Base-by-base conservation (phyloP, 306 rosid species). In the Pterocarpus santalinus region DNA sequence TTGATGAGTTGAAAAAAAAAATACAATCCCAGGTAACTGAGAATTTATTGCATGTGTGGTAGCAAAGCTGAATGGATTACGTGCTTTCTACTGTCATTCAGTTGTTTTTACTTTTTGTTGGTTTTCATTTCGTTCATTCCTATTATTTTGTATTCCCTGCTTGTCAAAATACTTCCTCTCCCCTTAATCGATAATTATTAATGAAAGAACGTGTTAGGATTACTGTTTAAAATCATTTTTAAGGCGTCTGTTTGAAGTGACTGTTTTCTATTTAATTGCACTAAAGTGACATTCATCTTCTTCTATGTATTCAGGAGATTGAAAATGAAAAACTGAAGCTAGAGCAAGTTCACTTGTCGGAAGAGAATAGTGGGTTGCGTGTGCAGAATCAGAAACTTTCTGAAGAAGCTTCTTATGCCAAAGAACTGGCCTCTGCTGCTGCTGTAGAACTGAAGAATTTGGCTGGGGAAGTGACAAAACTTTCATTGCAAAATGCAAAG, bases 391-490 rank as follows among this genome's bases (percentile, higher is more conserved):
- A 92, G 80, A 96, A 96, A 85, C 88, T 96, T 71, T 91, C 98
- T 5, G 99, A 96, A 87, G 99, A 96, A 90, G 97, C 99, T 80
- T 92, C 94, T 62, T 96, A 96, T 82, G 99, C 99, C 53, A 96
- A 94, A 79, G 99, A 96, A 80, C 84, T 96, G 73, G 99, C 99
- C 60, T 92, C 99, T 73, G 99, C 99, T 79, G 99, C 99, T 77
- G 99, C 99, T 57, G 94, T 96, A 61, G 99, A 96, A 79, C 82
- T 96, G 83, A 96, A 96, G 87, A 96, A 94, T 92, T 89, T 96
- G 90, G 98, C 98, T 60, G 90, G 94, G 86, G 98, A 96, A 89
- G 97, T 96, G 85, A 96, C 99, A 12, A 96, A 91, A 86, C 90
- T 94, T 67, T 96, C 99, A 63, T 79, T 94, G 73, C 98, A 92